Conservation (phyloP, 768 basidiomycete species). For the Royoungia palumana region DNA sequence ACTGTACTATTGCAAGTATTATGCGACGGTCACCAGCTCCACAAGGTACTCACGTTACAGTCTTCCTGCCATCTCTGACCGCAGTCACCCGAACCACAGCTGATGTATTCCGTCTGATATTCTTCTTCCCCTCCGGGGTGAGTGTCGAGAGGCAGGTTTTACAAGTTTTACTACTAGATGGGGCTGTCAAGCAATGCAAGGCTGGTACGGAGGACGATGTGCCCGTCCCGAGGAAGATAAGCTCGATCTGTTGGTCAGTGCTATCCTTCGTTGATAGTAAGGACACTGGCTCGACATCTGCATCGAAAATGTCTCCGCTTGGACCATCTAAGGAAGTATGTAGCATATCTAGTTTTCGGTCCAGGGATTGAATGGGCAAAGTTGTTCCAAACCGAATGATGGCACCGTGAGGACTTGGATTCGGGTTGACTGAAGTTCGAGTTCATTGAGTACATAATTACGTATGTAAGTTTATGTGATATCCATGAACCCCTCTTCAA, state of each 20-base stretch:
- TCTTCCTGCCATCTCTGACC: slow-evolving; percentile 36
- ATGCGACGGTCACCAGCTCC: not conserved
- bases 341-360: not conserved
- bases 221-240: slow-evolving; percentile 83
- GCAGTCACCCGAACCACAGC: slow-evolving; percentile 51
- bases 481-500: too few relatives aligned
- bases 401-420: too few relatives aligned
- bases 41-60: slow-evolving; percentile 48
- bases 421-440: too few relatives aligned
- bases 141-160: slow-evolving; percentile 66
- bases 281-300: not conserved
- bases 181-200: slow-evolving; percentile 71
- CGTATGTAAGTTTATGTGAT: too few relatives aligned
- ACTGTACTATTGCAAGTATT: slow-evolving; percentile 52
- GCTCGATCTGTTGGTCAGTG: slow-evolving; percentile 39
- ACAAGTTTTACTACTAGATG: slow-evolving; percentile 50
- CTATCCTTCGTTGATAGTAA: not conserved
- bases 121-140: slow-evolving; percentile 72
- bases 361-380: not conserved
- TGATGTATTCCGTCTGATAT: slow-evolving; percentile 81
- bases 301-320: not conserved
- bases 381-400: too few relatives aligned
- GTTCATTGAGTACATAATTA: too few relatives aligned
- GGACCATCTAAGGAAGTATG: not conserved
- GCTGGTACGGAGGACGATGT: slow-evolving; percentile 72